Evolutionary conservation across 2,329 filamentous ascomycete species (phyloP).

Genomic region (Colletotrichum abscissum): DNA sequence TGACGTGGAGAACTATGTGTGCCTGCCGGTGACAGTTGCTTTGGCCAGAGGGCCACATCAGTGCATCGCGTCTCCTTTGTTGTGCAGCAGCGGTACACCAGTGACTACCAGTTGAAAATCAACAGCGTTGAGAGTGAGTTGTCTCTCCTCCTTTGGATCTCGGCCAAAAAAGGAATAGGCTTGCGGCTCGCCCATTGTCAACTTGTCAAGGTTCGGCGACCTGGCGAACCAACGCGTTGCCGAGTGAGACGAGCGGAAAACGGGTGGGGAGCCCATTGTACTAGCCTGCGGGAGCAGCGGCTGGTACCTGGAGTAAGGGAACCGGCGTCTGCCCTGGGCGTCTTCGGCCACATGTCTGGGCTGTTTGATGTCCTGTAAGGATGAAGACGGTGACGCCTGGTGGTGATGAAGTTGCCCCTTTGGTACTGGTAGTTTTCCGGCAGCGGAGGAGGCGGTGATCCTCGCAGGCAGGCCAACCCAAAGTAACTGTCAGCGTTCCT

Average conservation of each 20-base stretch:
- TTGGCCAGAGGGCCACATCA: background rate
- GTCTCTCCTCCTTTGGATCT: background rate
- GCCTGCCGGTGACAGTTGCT: background rate
- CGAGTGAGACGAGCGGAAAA: constrained; percentile 21
- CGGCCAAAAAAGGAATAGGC: constrained; percentile 13
- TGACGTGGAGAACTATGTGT: background rate
- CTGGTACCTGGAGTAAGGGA: constrained; percentile 18
- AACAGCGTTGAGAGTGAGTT: constrained; percentile 2
- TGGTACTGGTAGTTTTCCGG: background rate
- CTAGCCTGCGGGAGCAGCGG: constrained; percentile 28
- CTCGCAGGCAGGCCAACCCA: background rate
- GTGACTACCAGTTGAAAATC: background rate
- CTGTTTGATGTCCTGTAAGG: background rate
- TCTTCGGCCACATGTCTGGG: background rate
- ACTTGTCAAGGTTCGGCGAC: constrained; percentile 12
- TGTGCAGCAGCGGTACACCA: constrained; percentile 6
- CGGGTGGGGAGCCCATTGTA: constrained; percentile 1
- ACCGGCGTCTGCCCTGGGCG: constrained; percentile 16
- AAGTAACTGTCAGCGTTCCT: background rate
- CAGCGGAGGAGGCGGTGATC: constrained; percentile 4
- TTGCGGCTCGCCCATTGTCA: constrained; percentile 14
- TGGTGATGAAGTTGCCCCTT: constrained; percentile 21
- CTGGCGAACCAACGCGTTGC: constrained; percentile 15
- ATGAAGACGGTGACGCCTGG: background rate
- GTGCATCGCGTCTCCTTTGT: constrained; percentile 2